These are phyloP conservation scores for Rutstroemia sp. DNA, from an alignment of 2,329 filamentous ascomycete species.

Conservation along the genomic window DNA sequence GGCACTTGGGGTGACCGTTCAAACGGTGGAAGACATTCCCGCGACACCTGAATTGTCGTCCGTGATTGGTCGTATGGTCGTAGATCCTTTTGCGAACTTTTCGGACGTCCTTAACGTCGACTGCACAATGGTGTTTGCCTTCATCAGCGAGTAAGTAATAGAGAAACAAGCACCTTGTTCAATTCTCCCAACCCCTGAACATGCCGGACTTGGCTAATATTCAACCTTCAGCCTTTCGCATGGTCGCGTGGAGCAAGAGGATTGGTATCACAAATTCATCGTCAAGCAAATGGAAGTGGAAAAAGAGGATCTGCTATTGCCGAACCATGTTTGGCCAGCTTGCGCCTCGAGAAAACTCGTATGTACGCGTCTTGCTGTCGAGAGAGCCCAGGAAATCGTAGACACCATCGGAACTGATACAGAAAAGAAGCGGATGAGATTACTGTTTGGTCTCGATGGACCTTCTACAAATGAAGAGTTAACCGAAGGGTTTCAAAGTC, in stretches of 20 bases:
- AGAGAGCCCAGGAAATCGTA: slow-evolving; percentile 57
- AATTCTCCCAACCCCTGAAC: background rate
- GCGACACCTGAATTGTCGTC: slow-evolving; percentile 14
- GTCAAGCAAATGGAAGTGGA: slow-evolving; percentile 54
- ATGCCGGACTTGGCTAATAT: background rate
- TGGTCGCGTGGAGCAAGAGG: slow-evolving; percentile 25
- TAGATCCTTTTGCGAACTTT: slow-evolving; percentile 33
- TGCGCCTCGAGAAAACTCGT: slow-evolving; percentile 46
- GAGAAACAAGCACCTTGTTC: background rate
- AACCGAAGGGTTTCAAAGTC: slow-evolving; percentile 32
- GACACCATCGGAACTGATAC: slow-evolving; percentile 50
- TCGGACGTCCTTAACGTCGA: slow-evolving; percentile 46
- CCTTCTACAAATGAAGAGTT: slow-evolving; percentile 15
- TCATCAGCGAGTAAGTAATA: slow-evolving; percentile 48
- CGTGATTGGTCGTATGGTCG: slow-evolving; percentile 29
- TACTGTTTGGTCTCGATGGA: slow-evolving; percentile 41
- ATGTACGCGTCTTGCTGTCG: slow-evolving; percentile 54
- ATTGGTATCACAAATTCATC: slow-evolving; percentile 29
- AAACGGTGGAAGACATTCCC: slow-evolving; percentile 24
- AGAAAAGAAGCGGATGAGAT: slow-evolving; percentile 46
- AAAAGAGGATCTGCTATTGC: slow-evolving; percentile 49
- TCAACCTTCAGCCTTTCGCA: slow-evolving; percentile 33
- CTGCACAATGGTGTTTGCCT: slow-evolving; percentile 58
- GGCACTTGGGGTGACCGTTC: slow-evolving; percentile 36
- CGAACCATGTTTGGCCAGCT: slow-evolving; percentile 53